Base-by-base conservation (phyloP, 768 basidiomycete species). In the Termitomyces heimii region DNA sequence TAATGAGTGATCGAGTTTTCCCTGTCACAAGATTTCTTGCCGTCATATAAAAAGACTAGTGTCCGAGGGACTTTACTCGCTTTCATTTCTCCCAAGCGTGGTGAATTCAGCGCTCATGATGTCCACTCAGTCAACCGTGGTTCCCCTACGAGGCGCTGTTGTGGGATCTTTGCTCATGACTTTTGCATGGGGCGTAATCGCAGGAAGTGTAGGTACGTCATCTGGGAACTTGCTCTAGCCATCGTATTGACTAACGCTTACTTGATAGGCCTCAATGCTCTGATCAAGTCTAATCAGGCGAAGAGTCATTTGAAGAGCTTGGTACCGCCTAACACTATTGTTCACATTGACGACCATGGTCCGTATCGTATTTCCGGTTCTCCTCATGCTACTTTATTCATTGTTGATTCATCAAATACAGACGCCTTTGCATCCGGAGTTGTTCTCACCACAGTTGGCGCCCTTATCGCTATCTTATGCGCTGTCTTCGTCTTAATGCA, bases 341-440 rank as follows among this genome's bases (percentile, higher is more conserved):
- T 81, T 29, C 58, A 63, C 42, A 71, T 82, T 59, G 61, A 79
- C 66, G 73, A 71, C 18, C 54, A 63, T 53, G 73, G 77, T 76
- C 37, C 51, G 42, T 35, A 24, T 18, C 46, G 18, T 20, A 16
- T n/a, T 6, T 45, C 24, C 22, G 16, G 13, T 37, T 29, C 16
- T 0, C 22, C 20, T 29, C 6, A 13, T 28, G 29, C 10, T 28
- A 14, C 6, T 31, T 12, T 7, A 26, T 26, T 34, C 16, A 51
- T 13, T 50, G 39, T 56, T 42, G 39, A 49, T 49, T 37, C 22
- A 14, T 12, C 39, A 39, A 16, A 20, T 26, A 20, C 32, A 82
- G 79, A 78, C 50, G 71, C 77, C 24, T 74, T 71, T 59, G 60
- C 64, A 37, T 66, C 70, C 13, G 79, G 77, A 2, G 65, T 68